Conservation (phyloP, 331 rosid species). For the Prunus yedoensis region DNA sequence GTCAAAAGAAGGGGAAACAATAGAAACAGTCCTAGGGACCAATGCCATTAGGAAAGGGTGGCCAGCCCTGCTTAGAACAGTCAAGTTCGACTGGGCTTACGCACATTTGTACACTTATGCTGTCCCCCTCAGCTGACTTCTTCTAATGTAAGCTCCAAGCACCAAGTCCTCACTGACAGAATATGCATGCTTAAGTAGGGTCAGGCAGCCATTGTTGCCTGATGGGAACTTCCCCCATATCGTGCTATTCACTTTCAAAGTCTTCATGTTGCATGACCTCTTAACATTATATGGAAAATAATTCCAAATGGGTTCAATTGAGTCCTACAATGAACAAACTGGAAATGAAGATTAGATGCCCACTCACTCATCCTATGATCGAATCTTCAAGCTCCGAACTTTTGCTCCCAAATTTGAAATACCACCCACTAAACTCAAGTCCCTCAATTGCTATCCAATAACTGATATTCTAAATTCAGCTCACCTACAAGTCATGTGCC, state of each 20-base stretch:
- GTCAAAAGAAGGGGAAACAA: no score
- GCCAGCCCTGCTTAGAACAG: slow-evolving; percentile 6
- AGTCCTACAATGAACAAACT: not conserved
- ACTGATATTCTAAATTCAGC: not conserved
- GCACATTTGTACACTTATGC: not conserved
- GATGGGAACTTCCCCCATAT: not conserved
- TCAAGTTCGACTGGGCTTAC: slow-evolving; percentile 13
- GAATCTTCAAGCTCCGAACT: not conserved
- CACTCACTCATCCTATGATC: not conserved
- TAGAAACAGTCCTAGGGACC: not conserved
- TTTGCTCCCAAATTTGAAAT: not conserved
- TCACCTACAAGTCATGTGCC: not conserved
- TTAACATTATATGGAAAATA: not conserved
- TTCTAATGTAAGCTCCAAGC: not conserved
- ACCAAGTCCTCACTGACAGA: not conserved
- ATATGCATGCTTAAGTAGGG: no score
- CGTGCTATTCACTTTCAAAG: not conserved
- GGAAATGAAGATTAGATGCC: not conserved
- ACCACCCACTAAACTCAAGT: not conserved
- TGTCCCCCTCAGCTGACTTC: not conserved
- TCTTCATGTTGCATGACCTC: not conserved
- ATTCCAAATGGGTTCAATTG: not conserved
- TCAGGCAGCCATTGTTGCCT: no score
- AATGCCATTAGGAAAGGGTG: slow-evolving; percentile 2
- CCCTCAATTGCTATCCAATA: not conserved